A percentile compares a stretch with the other conserved stretches of the same genome.
phyloP scores from a whole-genome alignment of 2,329 filamentous ascomycete species.

The Hymenoscyphus occultus region DNA sequence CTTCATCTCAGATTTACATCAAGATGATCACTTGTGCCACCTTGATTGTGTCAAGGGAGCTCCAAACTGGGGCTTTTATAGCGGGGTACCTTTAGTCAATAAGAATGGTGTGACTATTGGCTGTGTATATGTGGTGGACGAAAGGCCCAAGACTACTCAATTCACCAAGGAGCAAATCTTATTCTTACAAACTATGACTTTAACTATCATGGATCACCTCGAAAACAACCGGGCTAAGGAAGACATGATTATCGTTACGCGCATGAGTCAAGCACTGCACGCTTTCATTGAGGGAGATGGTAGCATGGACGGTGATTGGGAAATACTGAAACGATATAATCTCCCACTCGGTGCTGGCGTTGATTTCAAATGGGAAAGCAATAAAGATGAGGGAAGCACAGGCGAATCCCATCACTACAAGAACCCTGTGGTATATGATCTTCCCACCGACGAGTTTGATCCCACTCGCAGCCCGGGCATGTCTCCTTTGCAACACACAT shows the following conservation, averaged over 20 bases:
- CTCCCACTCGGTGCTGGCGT: slow-evolving; percentile 24
- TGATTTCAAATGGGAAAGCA: slow-evolving; percentile 28
- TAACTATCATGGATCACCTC: slow-evolving; percentile 58
- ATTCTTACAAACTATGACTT: slow-evolving; percentile 56
- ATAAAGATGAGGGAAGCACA: slow-evolving; percentile 17
- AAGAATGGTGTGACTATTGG: slow-evolving; percentile 30
- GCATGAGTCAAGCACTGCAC: slow-evolving; percentile 51
- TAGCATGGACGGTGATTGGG: slow-evolving; percentile 30
- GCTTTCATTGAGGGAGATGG: slow-evolving; percentile 48
- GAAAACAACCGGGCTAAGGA: slow-evolving; percentile 53
- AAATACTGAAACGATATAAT: slow-evolving; percentile 27
- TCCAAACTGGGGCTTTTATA: slow-evolving; percentile 28
- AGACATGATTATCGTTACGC: slow-evolving; percentile 50
- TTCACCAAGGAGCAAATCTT: slow-evolving; percentile 47
- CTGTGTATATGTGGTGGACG: slow-evolving; percentile 47
- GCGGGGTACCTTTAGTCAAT: slow-evolving; percentile 30
- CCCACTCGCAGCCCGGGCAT: slow-evolving; percentile 8
- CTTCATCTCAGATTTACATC: slow-evolving; percentile 24
- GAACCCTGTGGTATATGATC: neutral
- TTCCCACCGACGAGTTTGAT: slow-evolving; percentile 1
- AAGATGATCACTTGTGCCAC: slow-evolving; percentile 19
- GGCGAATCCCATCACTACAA: neutral
- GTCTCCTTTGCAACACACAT: slow-evolving; percentile 24
- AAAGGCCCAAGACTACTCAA: slow-evolving; percentile 44
- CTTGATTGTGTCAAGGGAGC: slow-evolving; percentile 25